phyloP scores from a whole-genome alignment of 768 basidiomycete species.

The Kwoniella europaea region DNA sequence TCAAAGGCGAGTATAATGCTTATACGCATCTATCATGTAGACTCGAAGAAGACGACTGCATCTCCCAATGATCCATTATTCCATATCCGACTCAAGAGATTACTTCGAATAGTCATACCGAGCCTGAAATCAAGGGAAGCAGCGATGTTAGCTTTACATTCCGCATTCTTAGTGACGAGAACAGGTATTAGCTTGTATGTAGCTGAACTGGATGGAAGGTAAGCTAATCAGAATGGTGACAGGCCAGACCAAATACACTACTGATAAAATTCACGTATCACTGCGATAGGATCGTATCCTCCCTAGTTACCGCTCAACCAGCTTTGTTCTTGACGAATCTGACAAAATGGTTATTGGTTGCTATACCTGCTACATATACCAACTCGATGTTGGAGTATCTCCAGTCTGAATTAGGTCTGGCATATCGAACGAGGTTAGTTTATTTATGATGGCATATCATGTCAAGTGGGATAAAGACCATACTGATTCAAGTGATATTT shows the following conservation, averaged over 20 bases:
- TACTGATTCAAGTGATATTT: too few species aligned
- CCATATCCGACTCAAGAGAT: constrained; percentile 74
- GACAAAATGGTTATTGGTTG: constrained; percentile 84
- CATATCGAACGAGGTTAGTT: constrained; percentile 53
- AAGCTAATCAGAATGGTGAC: constrained; percentile 14
- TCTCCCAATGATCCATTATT: constrained; percentile 86
- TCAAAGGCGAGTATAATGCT: too few species aligned
- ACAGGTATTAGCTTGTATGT: constrained; percentile 94
- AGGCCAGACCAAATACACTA: not conserved
- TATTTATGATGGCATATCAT: too few species aligned
- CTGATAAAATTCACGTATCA: not conserved
- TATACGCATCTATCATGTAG: constrained; percentile 20
- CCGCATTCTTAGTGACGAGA: constrained; percentile 81
- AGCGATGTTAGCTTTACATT: constrained; percentile 82
- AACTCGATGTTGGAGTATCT: constrained; percentile 81
- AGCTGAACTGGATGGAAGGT: constrained; percentile 84
- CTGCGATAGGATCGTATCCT: constrained; percentile 81
- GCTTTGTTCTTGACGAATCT: constrained; percentile 81
- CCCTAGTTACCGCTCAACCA: constrained; percentile 84
- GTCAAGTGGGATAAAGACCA: too few species aligned
- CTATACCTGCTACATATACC: constrained; percentile 67
- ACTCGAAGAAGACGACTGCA: constrained; percentile 21
- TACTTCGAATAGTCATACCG: constrained; percentile 88
- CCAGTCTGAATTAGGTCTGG: constrained; percentile 75
- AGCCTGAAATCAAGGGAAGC: constrained; percentile 84